A percentile compares a stretch with the other conserved stretches of the same genome.
phyloP scores from a whole-genome alignment of 2,329 filamentous ascomycete species.

The Diplodia sapinea region DNA sequence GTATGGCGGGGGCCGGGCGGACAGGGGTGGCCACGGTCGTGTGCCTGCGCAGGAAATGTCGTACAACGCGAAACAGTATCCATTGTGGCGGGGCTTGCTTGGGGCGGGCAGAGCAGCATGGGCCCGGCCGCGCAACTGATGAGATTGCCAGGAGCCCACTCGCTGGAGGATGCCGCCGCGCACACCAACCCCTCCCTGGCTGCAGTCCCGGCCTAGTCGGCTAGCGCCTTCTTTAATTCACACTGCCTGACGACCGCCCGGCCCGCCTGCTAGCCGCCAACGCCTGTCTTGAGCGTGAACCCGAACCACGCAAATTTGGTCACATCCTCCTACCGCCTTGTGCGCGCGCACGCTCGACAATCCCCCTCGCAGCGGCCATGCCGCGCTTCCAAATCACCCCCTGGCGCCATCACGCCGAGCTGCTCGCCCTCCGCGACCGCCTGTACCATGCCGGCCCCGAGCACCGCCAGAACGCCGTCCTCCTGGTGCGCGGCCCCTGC shows the following conservation, averaged over 20 bases:
- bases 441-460: conserved; percentile 58
- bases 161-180: no score
- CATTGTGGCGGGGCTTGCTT: conserved; percentile 4
- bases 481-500: conserved; percentile 43
- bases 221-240: conserved; percentile 10
- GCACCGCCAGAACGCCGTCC: conserved; percentile 45
- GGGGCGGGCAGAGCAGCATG: not conserved
- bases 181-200: no score
- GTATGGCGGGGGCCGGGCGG: conserved; percentile 18
- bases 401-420: conserved; percentile 70
- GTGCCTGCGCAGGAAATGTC: conserved; percentile 18
- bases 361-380: conserved; percentile 16
- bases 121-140: no score
- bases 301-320: conserved; percentile 12
- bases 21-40: conserved; percentile 12
- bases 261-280: conserved; percentile 10
- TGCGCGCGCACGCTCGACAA: conserved; percentile 2
- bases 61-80: conserved; percentile 24
- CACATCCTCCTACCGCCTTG: conserved; percentile 21
- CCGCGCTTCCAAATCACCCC: conserved; percentile 75
- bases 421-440: conserved; percentile 68
- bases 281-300: conserved; percentile 1
- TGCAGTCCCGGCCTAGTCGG: no score
- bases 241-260: conserved; percentile 10
- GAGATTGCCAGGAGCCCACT: no score